phyloP scores from a whole-genome alignment of 2,329 filamentous ascomycete species.

The Ambrosiella xylebori region DNA sequence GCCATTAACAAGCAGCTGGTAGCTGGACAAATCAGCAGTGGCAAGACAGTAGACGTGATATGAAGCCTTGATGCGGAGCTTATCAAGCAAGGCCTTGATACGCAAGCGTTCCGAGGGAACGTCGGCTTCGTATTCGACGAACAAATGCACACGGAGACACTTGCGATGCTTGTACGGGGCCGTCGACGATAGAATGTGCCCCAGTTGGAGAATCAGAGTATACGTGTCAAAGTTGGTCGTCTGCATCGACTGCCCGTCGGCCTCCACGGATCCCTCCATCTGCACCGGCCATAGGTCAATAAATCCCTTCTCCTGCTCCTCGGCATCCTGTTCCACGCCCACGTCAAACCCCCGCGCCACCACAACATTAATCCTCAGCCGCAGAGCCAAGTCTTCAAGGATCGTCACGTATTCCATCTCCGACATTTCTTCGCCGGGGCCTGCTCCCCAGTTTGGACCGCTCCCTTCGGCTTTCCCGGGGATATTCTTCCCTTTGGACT shows the following conservation, averaged over 20 bases:
- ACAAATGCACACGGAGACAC: slow-evolving; percentile 57
- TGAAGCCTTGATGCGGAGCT: slow-evolving; percentile 64
- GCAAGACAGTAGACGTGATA: slow-evolving; percentile 70
- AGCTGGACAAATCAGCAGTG: slow-evolving; percentile 52
- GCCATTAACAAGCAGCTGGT: slow-evolving; percentile 66
- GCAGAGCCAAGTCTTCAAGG: slow-evolving; percentile 62
- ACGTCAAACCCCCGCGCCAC: slow-evolving; percentile 64
- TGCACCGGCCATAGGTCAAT: slow-evolving; percentile 88
- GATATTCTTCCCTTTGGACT: slow-evolving; percentile 31
- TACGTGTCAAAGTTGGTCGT: slow-evolving; percentile 88
- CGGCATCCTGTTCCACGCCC: slow-evolving; percentile 40
- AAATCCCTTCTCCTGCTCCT: slow-evolving; percentile 49
- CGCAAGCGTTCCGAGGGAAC: slow-evolving; percentile 60
- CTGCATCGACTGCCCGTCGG: slow-evolving; percentile 48
- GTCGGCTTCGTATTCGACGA: slow-evolving; percentile 77
- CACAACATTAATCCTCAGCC: slow-evolving; percentile 67
- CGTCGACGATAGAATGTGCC: slow-evolving; percentile 66
- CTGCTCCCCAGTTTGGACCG: slow-evolving; percentile 25
- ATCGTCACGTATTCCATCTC: slow-evolving; percentile 65
- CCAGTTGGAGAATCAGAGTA: slow-evolving; percentile 69
- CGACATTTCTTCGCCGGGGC: slow-evolving; percentile 49
- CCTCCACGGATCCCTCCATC: slow-evolving; percentile 69
- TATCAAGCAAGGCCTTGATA: slow-evolving; percentile 58
- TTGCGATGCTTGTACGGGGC: slow-evolving; percentile 55
- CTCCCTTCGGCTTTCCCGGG: background rate